Evolutionary conservation across 352 stramenopile genomes (phyloP).

Genomic region (Globisporangium orthogonon): DNA sequence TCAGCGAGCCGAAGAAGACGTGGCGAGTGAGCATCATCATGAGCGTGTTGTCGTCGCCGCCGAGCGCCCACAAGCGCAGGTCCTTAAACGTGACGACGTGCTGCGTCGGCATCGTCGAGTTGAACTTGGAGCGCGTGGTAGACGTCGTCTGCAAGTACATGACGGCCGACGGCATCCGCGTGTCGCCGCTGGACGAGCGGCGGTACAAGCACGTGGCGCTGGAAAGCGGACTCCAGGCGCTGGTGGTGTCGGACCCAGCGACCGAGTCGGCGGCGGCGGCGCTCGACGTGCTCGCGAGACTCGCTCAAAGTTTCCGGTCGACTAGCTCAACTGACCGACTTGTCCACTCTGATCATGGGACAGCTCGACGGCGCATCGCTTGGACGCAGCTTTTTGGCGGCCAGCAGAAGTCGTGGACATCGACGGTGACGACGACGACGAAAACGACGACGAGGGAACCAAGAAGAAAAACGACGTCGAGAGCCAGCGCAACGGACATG

Average conservation of each 20-base stretch:
- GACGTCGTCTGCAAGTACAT: conserved; percentile 51
- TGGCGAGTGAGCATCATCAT: conserved; percentile 67
- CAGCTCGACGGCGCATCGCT: no score
- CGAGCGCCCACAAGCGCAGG: conserved; percentile 57
- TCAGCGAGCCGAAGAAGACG: conserved; percentile 68
- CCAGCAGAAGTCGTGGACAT: conserved; percentile 10
- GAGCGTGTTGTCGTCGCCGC: conserved; percentile 50
- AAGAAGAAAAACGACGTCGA: neutral
- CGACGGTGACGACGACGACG: conserved; percentile 4
- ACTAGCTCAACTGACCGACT: no score
- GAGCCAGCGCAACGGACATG: neutral
- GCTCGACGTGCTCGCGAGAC: no score
- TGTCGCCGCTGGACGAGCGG: no score
- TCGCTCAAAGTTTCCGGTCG: no score
- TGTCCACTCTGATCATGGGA: no score
- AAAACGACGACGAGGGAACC: neutral
- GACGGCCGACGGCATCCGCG: no score
- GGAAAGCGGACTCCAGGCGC: no score
- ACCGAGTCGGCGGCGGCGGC: no score
- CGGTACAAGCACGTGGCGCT: conserved; percentile 55
- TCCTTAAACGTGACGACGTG: conserved; percentile 82
- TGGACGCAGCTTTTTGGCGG: no score
- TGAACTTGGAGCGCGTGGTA: conserved; percentile 23
- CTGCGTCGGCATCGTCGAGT: conserved; percentile 33
- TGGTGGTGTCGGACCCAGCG: no score